Percentiles rank a stretch among this genome's conserved stretches.
These are phyloP conservation scores for Pichia eremophila DNA, from an alignment of 805 yeast genomes.

Conservation along the genomic window DNA sequence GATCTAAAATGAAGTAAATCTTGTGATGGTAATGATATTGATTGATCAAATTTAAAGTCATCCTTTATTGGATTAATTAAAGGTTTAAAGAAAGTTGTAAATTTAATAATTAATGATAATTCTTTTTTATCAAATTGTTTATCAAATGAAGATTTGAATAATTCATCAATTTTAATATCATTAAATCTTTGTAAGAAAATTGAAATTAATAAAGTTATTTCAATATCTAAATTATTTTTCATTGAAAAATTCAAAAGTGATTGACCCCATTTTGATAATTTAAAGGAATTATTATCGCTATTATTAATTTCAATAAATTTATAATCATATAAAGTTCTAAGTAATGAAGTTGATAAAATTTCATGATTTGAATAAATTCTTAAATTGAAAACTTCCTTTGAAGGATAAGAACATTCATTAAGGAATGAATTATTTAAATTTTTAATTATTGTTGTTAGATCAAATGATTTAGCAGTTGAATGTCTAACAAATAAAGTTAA, in stretches of 20 bases:
- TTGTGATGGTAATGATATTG: slow-evolving; percentile 20
- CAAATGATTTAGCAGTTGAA: slow-evolving; percentile 25
- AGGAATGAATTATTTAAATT: slow-evolving; percentile 25
- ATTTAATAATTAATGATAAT: slow-evolving; percentile 37
- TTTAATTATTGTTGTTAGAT: slow-evolving; percentile 22
- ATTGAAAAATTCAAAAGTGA: slow-evolving; percentile 24
- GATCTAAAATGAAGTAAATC: slow-evolving; percentile 60
- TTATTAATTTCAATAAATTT: slow-evolving; percentile 34
- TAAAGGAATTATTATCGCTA: slow-evolving; percentile 21
- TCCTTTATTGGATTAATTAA: slow-evolving; percentile 11
- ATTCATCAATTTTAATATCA: slow-evolving; percentile 32
- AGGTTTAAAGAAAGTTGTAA: slow-evolving; percentile 36
- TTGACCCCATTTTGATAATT: slow-evolving; percentile 44
- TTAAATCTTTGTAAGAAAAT: slow-evolving; percentile 32
- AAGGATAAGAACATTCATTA: slow-evolving; percentile 4
- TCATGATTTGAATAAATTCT: slow-evolving; percentile 39
- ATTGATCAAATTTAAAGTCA: slow-evolving; percentile 11
- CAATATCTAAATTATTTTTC: slow-evolving; percentile 2
- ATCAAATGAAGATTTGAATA: slow-evolving; percentile 29
- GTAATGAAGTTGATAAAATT: slow-evolving; percentile 44
- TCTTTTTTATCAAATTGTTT: slow-evolving; percentile 24
- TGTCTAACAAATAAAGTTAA: slow-evolving; percentile 22
- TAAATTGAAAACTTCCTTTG: slow-evolving; percentile 8
- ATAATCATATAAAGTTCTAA: slow-evolving; percentile 43
- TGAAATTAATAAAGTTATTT: slow-evolving; percentile 31